These are phyloP conservation scores for Paecilomyces sp. DNA, from an alignment of 2,329 filamentous ascomycete species.

Conservation along the genomic window DNA sequence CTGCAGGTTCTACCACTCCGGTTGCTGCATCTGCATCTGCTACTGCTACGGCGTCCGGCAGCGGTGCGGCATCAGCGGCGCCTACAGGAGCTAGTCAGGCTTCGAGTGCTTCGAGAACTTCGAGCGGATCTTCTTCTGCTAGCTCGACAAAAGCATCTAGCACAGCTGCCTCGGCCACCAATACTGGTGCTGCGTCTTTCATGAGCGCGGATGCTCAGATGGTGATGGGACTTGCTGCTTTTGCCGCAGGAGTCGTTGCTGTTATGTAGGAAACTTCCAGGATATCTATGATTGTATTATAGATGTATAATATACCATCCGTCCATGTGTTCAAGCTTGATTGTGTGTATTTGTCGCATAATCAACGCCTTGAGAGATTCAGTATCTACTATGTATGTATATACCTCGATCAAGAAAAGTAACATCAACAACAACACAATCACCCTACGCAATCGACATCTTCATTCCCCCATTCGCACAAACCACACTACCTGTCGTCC, in stretches of 20 bases:
- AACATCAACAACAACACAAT: no score
- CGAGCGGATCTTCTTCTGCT: not conserved
- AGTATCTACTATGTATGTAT: no score
- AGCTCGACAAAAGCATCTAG: not conserved
- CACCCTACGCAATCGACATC: not conserved
- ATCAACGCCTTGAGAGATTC: no score
- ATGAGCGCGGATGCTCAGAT: not conserved
- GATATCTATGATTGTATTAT: no score
- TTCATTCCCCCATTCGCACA: conserved; percentile 66
- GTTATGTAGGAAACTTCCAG: not conserved
- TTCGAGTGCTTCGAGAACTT: not conserved
- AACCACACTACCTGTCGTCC: conserved; percentile 66
- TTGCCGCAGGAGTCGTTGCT: not conserved
- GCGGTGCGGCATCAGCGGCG: not conserved
- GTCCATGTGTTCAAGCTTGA: no score
- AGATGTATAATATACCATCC: no score
- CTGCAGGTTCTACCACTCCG: conserved; percentile 8
- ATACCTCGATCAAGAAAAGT: no score
- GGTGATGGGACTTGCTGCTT: not conserved
- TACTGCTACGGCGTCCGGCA: not conserved
- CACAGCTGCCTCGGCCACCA: not conserved
- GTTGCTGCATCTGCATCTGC: conserved; percentile 2
- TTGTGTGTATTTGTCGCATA: no score
- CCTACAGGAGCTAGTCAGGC: not conserved
- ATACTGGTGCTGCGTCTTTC: not conserved